phyloP scores from a whole-genome alignment of 148 eudicot species.

The Suaeda aralocaspica region DNA sequence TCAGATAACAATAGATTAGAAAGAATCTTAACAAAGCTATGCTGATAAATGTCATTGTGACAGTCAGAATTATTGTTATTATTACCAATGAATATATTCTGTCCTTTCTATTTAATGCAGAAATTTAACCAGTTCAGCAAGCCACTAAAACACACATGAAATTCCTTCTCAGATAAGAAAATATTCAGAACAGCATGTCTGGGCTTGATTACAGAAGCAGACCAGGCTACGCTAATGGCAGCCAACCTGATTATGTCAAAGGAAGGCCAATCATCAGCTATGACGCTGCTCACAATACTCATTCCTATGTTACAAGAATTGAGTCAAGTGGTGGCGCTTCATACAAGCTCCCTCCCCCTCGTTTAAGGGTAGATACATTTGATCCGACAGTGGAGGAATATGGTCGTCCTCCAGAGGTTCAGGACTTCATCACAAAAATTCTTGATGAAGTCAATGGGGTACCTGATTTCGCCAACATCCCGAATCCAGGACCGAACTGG shows the following conservation, averaged over 20 bases:
- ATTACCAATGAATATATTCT: conserved; percentile 14
- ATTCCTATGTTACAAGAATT: conserved; percentile 16
- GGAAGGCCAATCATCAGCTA: conserved; percentile 16
- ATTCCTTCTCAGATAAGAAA: neutral
- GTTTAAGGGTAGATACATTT: neutral
- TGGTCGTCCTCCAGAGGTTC: conserved; percentile 28
- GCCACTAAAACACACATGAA: neutral
- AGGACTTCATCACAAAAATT: conserved; percentile 22
- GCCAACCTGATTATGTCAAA: neutral
- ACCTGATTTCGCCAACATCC: conserved; percentile 8
- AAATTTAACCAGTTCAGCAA: conserved; percentile 7
- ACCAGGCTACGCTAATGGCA: conserved; percentile 17
- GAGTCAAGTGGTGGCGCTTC: conserved; percentile 12
- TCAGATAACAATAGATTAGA: neutral
- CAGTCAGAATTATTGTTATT: conserved; percentile 16
- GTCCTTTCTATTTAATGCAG: conserved; percentile 16
- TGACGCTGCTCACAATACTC: conserved; percentile 9
- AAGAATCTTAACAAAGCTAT: conserved; percentile 7
- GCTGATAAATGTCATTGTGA: neutral
- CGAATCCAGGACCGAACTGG: neutral
- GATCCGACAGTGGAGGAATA: conserved; percentile 4
- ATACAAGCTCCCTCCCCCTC: conserved; percentile 7
- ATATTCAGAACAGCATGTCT: conserved; percentile 16
- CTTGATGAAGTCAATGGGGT: conserved; percentile 32
- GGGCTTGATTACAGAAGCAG: conserved; percentile 8